These are phyloP conservation scores for Ilex paraguariensis DNA, from an alignment of 305 asterid genomes.

Conservation along the genomic window DNA sequence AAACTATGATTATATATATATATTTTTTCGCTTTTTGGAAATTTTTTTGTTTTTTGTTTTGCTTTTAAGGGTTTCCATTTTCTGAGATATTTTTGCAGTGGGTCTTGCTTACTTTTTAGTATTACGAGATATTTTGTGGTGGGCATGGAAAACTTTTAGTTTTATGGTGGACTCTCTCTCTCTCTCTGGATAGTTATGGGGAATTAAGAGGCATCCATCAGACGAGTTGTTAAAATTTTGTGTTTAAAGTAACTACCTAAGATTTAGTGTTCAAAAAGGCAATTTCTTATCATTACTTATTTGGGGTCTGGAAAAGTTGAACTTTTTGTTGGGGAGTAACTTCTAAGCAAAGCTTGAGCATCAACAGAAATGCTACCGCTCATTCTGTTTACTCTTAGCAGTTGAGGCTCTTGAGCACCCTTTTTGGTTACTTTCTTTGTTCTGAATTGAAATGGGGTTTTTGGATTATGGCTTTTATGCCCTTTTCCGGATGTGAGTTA, in stretches of 20 bases:
- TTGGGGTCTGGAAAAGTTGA: slow-evolving; percentile 17
- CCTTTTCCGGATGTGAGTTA: slow-evolving; percentile 1
- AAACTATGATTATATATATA: too few relatives aligned
- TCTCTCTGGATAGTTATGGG: slow-evolving; percentile 27
- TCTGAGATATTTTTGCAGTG: neutral
- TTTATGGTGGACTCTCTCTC: neutral
- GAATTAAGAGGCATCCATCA: slow-evolving; percentile 35
- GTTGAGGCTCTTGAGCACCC: slow-evolving; percentile 8
- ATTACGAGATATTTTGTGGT: neutral
- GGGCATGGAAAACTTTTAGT: too few relatives aligned
- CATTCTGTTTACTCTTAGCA: slow-evolving; percentile 5
- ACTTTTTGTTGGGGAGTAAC: slow-evolving; percentile 38
- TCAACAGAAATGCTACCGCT: slow-evolving; percentile 8
- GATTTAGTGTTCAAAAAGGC: slow-evolving; percentile 14
- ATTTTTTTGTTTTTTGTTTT: too few relatives aligned
- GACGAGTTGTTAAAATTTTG: slow-evolving; percentile 28
- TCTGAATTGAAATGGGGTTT: too few relatives aligned
- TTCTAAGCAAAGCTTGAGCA: slow-evolving; percentile 46
- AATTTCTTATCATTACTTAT: slow-evolving; percentile 12
- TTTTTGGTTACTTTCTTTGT: neutral
- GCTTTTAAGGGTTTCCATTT: neutral
- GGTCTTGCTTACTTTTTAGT: neutral
- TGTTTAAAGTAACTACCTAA: slow-evolving; percentile 18
- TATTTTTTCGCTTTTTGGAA: too few relatives aligned
- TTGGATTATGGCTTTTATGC: too few relatives aligned